Evolutionary conservation across 1,139 yeast species (phyloP), one percentile per base, ranked within the genome.

Genomic region (Candida glucosophila): DNA sequence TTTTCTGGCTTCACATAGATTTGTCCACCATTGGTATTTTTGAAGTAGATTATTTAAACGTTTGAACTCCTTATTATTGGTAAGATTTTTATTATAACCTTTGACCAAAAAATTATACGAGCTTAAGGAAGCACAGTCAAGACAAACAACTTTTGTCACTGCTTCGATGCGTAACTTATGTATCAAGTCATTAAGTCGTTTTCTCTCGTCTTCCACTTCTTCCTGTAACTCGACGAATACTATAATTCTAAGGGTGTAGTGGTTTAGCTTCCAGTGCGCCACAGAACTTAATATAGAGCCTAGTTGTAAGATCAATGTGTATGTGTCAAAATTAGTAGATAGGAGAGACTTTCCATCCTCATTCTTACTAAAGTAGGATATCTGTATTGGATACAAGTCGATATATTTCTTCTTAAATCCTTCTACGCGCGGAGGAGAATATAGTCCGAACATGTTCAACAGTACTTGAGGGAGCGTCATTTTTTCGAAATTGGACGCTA

Each of bases 241-340:
- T 31, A 88, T 75, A 5, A 90, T 85, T 29, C 98, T 63, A 20
- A 90, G 49, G 8, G 52, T 57, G 42, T 83, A 92, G 10, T 50
- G 45, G 1, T 79, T 74, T 24, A 65, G 62, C 36, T 81, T 77
- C 98, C 98, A 90, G 25, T 78, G 82, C 1, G 94, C 93, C 4
- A 90, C 98, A 0, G 97, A 86, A 6, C 82, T 74, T 34, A 90
- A 56, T 36, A 90, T 88, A 2, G 95, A 93, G 3, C 97, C 98
- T 35, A 90, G 59, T 44, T 90, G 98, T 31, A 90, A 58, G 39
- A 90, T 90, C 44, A 90, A 66, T 0, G 97, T 88, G 44, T 86
- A 90, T 0, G 98, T 90, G 47, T 90, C 98, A 46, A 90, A 85
- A 44, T 90, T 90, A 1, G 95, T 83, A 1, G 95, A 79, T 33